Evolutionary conservation across 1,284 basidiomycete species (phyloP).

Genomic region (Melampsora abietis-canadensis): DNA sequence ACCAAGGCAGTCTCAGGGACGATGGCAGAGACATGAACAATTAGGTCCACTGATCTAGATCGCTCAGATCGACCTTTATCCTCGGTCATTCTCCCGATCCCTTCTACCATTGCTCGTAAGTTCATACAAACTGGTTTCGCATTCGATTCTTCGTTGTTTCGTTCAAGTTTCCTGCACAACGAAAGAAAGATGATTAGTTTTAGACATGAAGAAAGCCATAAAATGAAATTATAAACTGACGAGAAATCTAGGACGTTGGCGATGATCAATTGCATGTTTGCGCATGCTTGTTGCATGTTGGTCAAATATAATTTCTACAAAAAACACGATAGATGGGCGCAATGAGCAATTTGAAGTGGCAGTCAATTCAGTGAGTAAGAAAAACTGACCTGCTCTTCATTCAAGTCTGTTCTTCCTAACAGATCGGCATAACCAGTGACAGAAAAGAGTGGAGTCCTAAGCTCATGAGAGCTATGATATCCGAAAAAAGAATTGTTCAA

Average conservation of each 20-base stretch:
- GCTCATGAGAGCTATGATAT: slow-evolving; percentile 37
- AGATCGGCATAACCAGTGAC: slow-evolving; percentile 47
- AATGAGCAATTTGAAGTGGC: background rate
- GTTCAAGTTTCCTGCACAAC: slow-evolving; percentile 35
- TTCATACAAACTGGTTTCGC: slow-evolving; percentile 32
- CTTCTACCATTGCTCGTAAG: slow-evolving; percentile 26
- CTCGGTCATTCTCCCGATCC: slow-evolving; percentile 38
- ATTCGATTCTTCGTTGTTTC: slow-evolving; percentile 32
- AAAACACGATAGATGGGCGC: background rate
- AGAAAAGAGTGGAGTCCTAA: slow-evolving; percentile 45
- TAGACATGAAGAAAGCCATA: slow-evolving; percentile 12
- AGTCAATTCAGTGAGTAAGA: background rate
- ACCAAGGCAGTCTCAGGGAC: slow-evolving; percentile 45
- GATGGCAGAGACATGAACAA: slow-evolving; percentile 45
- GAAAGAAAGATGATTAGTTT: slow-evolving; percentile 35
- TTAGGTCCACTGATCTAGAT: slow-evolving; percentile 44
- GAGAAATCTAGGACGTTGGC: slow-evolving; percentile 48
- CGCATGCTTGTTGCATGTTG: slow-evolving; percentile 45
- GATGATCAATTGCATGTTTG: slow-evolving; percentile 47
- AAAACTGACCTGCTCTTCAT: slow-evolving; percentile 44
- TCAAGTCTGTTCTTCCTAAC: slow-evolving; percentile 45
- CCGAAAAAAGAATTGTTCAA: background rate
- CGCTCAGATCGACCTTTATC: slow-evolving; percentile 38
- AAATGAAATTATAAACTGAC: slow-evolving; percentile 37
- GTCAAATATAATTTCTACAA: slow-evolving; percentile 43